These are phyloP conservation scores for Sphagnum contortum DNA, from an alignment of 225 moss, liverwort and hornwort species.

Conservation along the genomic window DNA sequence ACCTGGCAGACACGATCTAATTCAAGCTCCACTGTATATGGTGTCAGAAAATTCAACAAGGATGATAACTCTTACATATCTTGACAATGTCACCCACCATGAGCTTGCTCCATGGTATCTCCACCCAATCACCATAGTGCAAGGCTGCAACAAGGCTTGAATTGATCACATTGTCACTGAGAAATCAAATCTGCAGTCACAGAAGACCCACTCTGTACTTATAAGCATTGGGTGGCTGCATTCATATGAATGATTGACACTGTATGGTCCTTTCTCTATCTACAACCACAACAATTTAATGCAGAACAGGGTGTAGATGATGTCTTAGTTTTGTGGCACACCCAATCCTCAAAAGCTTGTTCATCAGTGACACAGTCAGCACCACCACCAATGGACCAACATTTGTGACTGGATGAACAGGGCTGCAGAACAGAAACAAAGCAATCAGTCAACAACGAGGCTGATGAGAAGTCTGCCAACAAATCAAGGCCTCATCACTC, in stretches of 20 bases:
- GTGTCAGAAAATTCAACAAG: too few species aligned
- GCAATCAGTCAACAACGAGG: too few species aligned
- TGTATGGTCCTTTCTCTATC: too few species aligned
- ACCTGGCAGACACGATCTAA: too few species aligned
- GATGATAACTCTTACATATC: constrained; percentile 9
- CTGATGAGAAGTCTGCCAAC: too few species aligned
- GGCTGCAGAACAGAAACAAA: constrained; percentile 39
- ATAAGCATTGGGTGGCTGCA: too few species aligned
- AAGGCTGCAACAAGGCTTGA: constrained; percentile 68
- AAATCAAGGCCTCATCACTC: too few species aligned
- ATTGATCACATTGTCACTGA: constrained; percentile 85
- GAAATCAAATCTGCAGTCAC: constrained; percentile 59
- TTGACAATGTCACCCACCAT: constrained; percentile 69
- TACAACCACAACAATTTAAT: too few species aligned
- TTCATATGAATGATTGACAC: too few species aligned
- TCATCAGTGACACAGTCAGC: constrained; percentile 75
- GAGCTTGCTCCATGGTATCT: constrained; percentile 77
- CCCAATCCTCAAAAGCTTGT: constrained; percentile 93
- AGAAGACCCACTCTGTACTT: background rate
- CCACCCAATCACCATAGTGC: constrained; percentile 64
- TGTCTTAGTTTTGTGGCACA: constrained; percentile 4
- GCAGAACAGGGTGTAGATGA: too few species aligned
- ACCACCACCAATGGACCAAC: constrained; percentile 85
- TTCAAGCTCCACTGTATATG: too few species aligned
- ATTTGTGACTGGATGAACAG: constrained; percentile 88